Conservation (phyloP, 164 flowering plant species). For the Dillenia turbinata region DNA sequence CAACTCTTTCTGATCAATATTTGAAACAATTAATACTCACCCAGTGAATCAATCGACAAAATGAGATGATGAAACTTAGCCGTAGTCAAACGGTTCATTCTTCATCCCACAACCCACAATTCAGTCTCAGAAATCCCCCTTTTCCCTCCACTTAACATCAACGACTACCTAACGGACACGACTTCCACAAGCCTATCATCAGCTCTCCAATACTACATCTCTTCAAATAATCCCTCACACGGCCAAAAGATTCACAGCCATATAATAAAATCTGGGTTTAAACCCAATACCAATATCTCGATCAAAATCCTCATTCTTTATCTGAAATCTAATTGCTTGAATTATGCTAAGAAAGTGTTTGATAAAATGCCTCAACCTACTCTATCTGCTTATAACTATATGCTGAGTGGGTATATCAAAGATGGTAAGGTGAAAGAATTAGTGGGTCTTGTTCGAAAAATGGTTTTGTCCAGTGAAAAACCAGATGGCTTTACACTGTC, state of each 20-base stretch:
- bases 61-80: constrained; percentile 25
- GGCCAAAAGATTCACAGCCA: constrained; percentile 75
- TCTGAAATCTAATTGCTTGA: constrained; percentile 40
- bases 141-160: constrained; percentile 5
- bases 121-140: constrained; percentile 4
- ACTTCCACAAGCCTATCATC: constrained; percentile 32
- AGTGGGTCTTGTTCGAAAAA: constrained; percentile 34
- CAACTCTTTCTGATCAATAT: too few relatives aligned
- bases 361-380: constrained; percentile 66
- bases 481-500: constrained; percentile 81
- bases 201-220: constrained; percentile 62
- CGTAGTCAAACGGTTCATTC: constrained; percentile 8
- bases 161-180: constrained; percentile 10
- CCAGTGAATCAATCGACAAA: not conserved
- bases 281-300: constrained; percentile 51
- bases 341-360: constrained; percentile 58
- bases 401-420: constrained; percentile 67
- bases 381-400: constrained; percentile 68
- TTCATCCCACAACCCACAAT: not conserved
- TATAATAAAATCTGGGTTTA: constrained; percentile 62
- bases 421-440: constrained; percentile 38
- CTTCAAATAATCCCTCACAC: constrained; percentile 49
- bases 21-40: too few relatives aligned
- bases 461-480: constrained; percentile 35
- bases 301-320: constrained; percentile 73